Base-by-base conservation (phyloP, 306 rosid genomes). In the Trifolium dubium region DNA sequence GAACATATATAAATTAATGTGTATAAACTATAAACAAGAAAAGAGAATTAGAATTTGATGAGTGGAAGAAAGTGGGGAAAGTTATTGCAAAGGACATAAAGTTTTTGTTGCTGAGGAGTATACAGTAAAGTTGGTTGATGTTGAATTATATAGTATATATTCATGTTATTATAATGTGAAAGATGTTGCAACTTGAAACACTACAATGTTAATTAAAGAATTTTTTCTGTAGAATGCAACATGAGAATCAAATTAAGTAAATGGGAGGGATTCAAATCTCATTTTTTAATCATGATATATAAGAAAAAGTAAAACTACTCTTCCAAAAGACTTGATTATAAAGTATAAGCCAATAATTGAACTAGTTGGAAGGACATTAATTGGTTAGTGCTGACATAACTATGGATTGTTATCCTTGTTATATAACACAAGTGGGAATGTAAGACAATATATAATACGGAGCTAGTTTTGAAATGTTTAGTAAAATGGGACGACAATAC, bases 101-200 rank as follows among this genome's bases (percentile, higher is more conserved):
- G 72, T 62, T 61, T 82, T 55, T 67, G 81, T 43, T 44, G 86
- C 58, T 74, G 81, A 86, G 74, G 76, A 83, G 67, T 81, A 67
- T 72, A 79, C 84, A 75, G 84, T 76, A 67, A 77, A 77, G 72
- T 77, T 82, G 81, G 69, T 75, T 54, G 74, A 62, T 53, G 63
- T 75, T 54, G 34, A 54, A 28, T 80, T 63, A 64, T 72, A 15
- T 64, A 64, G 41, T 30, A 34, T 50, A 23, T 30, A 23, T 40
- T 69, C 43, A 35, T 66, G 34, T 67, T 50, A 32, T 60, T 40
- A 29, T 58, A 58, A 46, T 73, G 72, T 49, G 49, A 62, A 31
- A 62, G 63, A 80, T 29, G 31, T 28, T 41, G 51, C 71, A 18
- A 23, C 70, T 40, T 64, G 35, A 64, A 64, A 64, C 30, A 63